phyloP scores from a whole-genome alignment of 352 stramenopile genomes.

The Globisporangium irregulare region DNA sequence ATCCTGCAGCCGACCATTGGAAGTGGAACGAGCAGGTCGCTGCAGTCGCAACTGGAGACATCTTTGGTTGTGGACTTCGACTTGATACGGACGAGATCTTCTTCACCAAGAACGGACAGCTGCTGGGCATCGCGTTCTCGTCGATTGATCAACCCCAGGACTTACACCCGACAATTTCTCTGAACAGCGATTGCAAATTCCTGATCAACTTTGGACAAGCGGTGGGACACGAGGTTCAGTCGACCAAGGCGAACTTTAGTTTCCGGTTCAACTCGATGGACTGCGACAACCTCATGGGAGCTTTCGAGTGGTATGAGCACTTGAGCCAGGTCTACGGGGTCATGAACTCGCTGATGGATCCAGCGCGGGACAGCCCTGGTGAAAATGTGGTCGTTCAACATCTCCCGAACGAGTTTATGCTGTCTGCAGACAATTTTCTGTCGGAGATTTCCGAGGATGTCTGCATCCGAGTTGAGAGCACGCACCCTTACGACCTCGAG shows the following conservation, averaged over 20 bases:
- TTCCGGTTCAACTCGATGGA: constrained; percentile 83
- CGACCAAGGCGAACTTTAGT: constrained; percentile 56
- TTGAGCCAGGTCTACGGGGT: constrained; percentile 84
- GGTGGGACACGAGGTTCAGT: constrained; percentile 21
- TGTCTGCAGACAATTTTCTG: constrained; percentile 87
- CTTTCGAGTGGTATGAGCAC: constrained; percentile 86
- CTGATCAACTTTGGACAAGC: constrained; percentile 67
- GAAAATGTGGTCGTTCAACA: constrained; percentile 6
- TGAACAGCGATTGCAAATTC: constrained; percentile 74
- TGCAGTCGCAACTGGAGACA: constrained; percentile 49
- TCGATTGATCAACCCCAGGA: constrained; percentile 41
- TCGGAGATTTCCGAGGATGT: constrained; percentile 83
- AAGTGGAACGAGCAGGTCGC: constrained; percentile 58
- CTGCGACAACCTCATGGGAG: constrained; percentile 82
- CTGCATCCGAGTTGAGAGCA: constrained; percentile 74
- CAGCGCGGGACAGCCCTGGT: constrained; percentile 22
- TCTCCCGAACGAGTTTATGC: constrained; percentile 83
- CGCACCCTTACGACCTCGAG: constrained; percentile 80
- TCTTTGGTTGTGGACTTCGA: constrained; percentile 76
- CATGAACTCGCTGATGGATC: constrained; percentile 80
- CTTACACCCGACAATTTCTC: constrained; percentile 76
- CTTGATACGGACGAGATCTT: constrained; percentile 84
- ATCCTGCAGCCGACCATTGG: constrained; percentile 61
- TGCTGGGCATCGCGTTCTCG: constrained; percentile 78
- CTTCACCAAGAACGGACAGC: constrained; percentile 82